phyloP scores from a whole-genome alignment of 2,329 filamentous ascomycete species.

The Apiospora malaysiana region DNA sequence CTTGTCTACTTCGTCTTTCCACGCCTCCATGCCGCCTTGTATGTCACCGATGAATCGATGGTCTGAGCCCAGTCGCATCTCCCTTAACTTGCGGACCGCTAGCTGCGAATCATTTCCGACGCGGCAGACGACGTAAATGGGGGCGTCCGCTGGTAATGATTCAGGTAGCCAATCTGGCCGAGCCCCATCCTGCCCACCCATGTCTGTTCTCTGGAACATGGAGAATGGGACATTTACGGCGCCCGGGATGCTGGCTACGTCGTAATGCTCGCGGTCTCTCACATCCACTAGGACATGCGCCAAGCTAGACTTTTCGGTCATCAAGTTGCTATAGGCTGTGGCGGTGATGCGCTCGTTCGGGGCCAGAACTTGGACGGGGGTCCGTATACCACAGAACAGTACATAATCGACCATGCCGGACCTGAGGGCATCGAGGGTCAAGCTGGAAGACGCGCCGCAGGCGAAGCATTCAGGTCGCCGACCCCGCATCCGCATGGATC shows the following conservation, averaged over 20 bases:
- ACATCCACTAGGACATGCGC: constrained; percentile 77
- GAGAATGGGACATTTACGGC: constrained; percentile 79
- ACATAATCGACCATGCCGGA: constrained; percentile 80
- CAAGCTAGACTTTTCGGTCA: constrained; percentile 24
- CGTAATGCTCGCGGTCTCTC: constrained; percentile 82
- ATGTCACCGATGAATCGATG: constrained; percentile 72
- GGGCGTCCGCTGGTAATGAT: constrained; percentile 47
- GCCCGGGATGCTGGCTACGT: constrained; percentile 76
- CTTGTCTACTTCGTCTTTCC: constrained; percentile 71
- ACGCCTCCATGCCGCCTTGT: constrained; percentile 72
- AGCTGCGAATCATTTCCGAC: constrained; percentile 82
- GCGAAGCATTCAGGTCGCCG: constrained; percentile 75
- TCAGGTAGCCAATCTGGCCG: constrained; percentile 46
- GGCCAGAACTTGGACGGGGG: constrained; percentile 60
- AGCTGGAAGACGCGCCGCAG: constrained; percentile 68
- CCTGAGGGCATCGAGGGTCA: constrained; percentile 67
- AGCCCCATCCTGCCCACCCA: constrained; percentile 30
- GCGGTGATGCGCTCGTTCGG: constrained; percentile 73
- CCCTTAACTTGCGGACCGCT: constrained; percentile 68
- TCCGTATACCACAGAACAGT: constrained; percentile 77
- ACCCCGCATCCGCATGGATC: constrained; percentile 75
- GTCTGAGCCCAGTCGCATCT: constrained; percentile 60
- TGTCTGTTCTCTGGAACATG: constrained; percentile 44
- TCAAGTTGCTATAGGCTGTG: constrained; percentile 57
- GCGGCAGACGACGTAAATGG: constrained; percentile 76